A percentile compares a stretch with the other conserved stretches of the same genome.
phyloP scores from a whole-genome alignment of 345 rosid species.

The Lagerstroemia speciosa region DNA sequence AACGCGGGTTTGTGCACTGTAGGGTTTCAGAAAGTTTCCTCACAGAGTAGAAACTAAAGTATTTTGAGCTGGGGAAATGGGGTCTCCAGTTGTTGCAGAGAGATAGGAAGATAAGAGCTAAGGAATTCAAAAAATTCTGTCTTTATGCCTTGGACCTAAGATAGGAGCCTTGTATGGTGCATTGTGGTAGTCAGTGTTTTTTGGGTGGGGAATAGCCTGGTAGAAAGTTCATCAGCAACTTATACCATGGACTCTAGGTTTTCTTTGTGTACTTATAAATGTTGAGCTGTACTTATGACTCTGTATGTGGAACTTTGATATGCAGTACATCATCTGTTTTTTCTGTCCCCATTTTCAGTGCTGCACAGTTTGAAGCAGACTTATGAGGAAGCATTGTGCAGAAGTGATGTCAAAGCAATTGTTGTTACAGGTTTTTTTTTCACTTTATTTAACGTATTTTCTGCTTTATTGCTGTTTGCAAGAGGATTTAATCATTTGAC shows the following conservation, averaged over 20 bases:
- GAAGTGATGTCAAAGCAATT: conserved; percentile 93
- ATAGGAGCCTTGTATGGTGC: neutral
- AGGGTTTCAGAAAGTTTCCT: neutral
- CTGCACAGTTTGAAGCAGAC: conserved; percentile 63
- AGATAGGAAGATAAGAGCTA: neutral
- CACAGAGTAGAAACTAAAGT: too few species aligned
- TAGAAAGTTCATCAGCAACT: neutral
- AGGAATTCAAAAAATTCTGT: neutral
- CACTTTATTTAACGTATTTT: neutral
- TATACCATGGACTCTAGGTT: neutral
- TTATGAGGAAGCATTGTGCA: conserved; percentile 61
- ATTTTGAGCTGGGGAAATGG: neutral
- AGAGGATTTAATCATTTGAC: neutral
- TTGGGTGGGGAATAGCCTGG: neutral
- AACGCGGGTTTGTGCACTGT: neutral
- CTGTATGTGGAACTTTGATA: neutral
- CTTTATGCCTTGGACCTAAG: neutral
- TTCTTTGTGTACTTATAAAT: neutral
- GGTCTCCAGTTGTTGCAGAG: neutral
- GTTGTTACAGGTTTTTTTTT: conserved; percentile 57
- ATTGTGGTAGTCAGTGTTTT: neutral
- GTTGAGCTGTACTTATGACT: conserved; percentile 1
- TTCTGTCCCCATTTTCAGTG: conserved; percentile 32
- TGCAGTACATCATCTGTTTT: neutral
- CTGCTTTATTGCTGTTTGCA: neutral